Conservation (phyloP, 345 rosid species). For the Populus alba region DNA sequence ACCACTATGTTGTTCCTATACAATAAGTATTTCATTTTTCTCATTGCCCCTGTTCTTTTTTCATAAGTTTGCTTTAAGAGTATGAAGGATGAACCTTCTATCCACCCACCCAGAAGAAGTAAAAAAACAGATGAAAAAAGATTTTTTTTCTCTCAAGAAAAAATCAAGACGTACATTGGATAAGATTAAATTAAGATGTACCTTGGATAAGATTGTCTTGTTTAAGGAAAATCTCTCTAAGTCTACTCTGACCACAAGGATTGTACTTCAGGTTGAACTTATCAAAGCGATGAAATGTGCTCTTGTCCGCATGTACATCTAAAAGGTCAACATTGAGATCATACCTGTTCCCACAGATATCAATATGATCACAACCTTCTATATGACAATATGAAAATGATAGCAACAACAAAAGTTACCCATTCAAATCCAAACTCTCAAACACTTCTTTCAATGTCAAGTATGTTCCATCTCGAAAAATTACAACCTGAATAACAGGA, state of each 20-base stretch:
- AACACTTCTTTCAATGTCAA: constrained; percentile 94
- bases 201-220: constrained; percentile 99
- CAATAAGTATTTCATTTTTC: not conserved
- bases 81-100: not conserved
- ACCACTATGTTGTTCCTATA: not conserved
- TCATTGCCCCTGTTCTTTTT: not conserved
- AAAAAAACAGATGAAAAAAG: not conserved
- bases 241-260: constrained; percentile 99
- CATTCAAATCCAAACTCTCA: constrained; percentile 90
- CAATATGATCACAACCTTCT: constrained; percentile 2
- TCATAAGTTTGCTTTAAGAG: not conserved
- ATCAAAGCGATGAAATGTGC: constrained; percentile 99
- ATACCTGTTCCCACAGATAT: constrained; percentile 48
- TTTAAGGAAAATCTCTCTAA: constrained; percentile 97
- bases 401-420: constrained; percentile 38
- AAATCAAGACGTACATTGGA: not conserved
- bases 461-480: constrained; percentile 97
- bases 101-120: not conserved
- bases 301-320: constrained; percentile 99
- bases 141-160: not conserved
- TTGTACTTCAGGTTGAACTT: constrained; percentile 98
- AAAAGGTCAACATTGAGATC: constrained; percentile 95
- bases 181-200: constrained; percentile 18
- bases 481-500: constrained; percentile 69
- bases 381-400: not conserved